Evolutionary conservation across 805 yeast genomes (phyloP), one percentile per base, ranked within the genome.

Genomic region (Schizosaccharomyces octosporus): DNA sequence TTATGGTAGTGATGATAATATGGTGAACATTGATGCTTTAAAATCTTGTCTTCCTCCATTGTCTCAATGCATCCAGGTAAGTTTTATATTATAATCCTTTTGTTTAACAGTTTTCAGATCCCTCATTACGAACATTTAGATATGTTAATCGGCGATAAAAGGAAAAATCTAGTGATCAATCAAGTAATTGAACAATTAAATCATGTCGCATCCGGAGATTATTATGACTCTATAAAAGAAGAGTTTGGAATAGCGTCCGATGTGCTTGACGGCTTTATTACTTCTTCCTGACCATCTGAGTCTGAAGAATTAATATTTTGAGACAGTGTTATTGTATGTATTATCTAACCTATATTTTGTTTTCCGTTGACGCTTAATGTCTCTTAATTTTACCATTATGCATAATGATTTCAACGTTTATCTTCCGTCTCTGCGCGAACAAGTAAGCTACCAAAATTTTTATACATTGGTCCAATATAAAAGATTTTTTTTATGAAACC

Each of bases 21-120:
- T 89, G 54, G 94, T 89, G n/a, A 94, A 89, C 68, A 86, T 90
- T 55, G 78, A 83, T 11, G 81, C 82, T 21, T 83, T 90, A 5
- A 51, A 24, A 29, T n/a, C 57, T 11, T 6, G n/a, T 6, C 36
- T 21, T 51, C 36, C 31, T 17, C 57, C 31, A 24, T 51, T 51
- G n/a, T 21, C 31, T 21, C 36, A 51, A 7, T 51, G 31, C 57
- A 24, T 51, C n/a, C 31, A 51, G 57, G 57, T 29, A 51, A 24
- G 57, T 51, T 24, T 9, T 24, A 19, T n/a, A 9, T n/a, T 24
- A 3, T 24, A 27, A 17, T n/a, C 4, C 51, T 13, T n/a, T 19
- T 24, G n/a, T 45, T 19, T 45, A 45, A 13, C 27, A 15, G 27
- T 17, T 24, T 9, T 19, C 6, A 51, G 57, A 29, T 51, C n/a